A percentile compares a stretch with the other conserved stretches of the same genome.
Conservation (phyloP, 106 monocot species). For the Phalaenopsis aphrodite region DNA sequence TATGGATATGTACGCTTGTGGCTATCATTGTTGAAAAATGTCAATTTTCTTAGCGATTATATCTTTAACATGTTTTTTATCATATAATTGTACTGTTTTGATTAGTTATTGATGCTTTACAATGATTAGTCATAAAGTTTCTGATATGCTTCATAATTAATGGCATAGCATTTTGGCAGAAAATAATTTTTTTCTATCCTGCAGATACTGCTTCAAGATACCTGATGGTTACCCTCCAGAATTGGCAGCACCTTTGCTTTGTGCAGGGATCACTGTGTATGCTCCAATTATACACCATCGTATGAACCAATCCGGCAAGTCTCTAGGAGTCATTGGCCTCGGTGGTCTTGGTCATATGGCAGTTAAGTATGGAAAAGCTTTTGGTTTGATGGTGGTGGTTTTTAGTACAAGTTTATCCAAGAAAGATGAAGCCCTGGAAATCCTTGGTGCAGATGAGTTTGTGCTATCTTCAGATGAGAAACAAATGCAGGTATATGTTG, state of each 20-base stretch:
- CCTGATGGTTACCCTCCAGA: conserved; percentile 61
- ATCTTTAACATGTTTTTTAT: neutral
- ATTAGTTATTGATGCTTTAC: neutral
- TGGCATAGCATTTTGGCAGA: neutral
- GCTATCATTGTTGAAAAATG: neutral
- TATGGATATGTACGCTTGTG: neutral
- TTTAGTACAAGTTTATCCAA: conserved; percentile 81
- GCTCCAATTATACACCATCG: conserved; percentile 74
- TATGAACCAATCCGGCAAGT: conserved; percentile 89
- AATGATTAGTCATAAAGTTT: neutral
- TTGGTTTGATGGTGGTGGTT: conserved; percentile 78
- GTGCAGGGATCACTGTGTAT: conserved; percentile 88
- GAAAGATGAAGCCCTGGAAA: conserved; percentile 59
- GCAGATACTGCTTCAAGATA: conserved; percentile 78
- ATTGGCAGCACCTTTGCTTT: conserved; percentile 74
- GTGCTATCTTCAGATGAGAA: conserved; percentile 73
- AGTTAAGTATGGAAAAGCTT: conserved; percentile 88
- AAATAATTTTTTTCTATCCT: neutral
- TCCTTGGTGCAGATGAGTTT: conserved; percentile 76
- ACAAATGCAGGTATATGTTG: conserved; percentile 56
- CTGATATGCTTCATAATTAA: neutral
- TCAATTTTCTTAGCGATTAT: neutral
- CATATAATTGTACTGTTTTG: neutral
- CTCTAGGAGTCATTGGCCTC: conserved; percentile 85
- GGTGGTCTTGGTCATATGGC: conserved; percentile 94